Base-by-base conservation (phyloP, 495 filamentous ascomycete species). In the Tuber microsphaerosporum region DNA sequence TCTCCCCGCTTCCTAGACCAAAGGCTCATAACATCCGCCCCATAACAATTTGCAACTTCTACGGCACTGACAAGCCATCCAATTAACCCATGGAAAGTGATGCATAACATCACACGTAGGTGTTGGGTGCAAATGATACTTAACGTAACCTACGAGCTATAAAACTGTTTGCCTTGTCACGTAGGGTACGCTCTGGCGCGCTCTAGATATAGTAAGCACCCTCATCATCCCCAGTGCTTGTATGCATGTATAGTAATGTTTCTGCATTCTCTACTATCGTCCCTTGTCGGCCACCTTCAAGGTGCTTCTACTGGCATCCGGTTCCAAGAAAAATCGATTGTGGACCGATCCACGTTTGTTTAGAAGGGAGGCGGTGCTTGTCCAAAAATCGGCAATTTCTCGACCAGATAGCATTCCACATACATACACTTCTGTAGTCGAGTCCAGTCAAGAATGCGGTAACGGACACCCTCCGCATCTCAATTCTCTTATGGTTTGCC, bases 301-400 rank as follows among this genome's bases (percentile, higher is more conserved):
- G 4, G 26, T 39, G 37, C 51, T 65, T 69, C 37, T 51, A 69
- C 48, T 69, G 42, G 72, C 74, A 76, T 42, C 72, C 26, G 17
- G 37, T 14, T 45, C 77, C 56, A 70, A 74, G n/a, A 65, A 69
- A 70, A 61, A 72, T 44, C 48, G 48, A 74, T 72, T 77, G 44
- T 77, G 48, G 72, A 79, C 79, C 73, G 73, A 71, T 79, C 73
- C 70, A 48, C 7, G 70, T 41, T 42, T 75, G 56, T 78, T 75
- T 34, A 70, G 72, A 42, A 26, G 73, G 71, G 22, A 26, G 51
- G 22, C 12, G 51, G 68, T 69, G 65, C 73, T 75, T 75, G 34
- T 19, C 73, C 34, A 45, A 71, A 41, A 78, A 71, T 78, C 65
- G 71, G 42, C 72, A 75, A 71, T 69, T 34, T 39, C 48, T 41